A percentile compares a stretch with the other conserved stretches of the same genome.
Evolutionary conservation across 495 filamentous ascomycete genomes (phyloP).

Genomic region (Letharia lupina): DNA sequence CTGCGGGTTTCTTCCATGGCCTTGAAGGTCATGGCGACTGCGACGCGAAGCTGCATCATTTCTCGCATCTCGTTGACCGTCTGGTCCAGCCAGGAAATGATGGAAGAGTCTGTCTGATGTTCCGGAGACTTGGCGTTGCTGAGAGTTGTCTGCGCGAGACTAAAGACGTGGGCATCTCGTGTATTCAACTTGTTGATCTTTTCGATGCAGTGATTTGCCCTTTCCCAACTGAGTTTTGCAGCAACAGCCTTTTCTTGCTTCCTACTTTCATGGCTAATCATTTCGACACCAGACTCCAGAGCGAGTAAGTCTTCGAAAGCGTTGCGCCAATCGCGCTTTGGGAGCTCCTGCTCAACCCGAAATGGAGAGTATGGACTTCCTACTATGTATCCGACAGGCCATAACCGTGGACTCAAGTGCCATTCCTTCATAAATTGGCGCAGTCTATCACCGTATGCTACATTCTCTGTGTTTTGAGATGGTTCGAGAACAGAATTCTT

Average conservation of each 20-base stretch:
- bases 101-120: not conserved
- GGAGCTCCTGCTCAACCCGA: conserved; percentile 3
- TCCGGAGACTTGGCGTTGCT: not conserved
- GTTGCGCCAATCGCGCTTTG: conserved; percentile 12
- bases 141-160: not conserved
- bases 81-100: not conserved
- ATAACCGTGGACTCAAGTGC: conserved; percentile 7
- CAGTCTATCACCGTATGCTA: not conserved
- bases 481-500: conserved; percentile 7
- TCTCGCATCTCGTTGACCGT: not conserved
- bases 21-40: not conserved
- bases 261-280: conserved; percentile 11
- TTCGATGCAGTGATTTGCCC: not conserved
- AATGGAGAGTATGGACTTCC: conserved; percentile 17
- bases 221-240: not conserved
- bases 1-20: not conserved
- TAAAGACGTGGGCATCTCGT: not conserved
- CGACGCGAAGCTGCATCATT: not conserved
- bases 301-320: conserved; percentile 22
- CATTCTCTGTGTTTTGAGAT: not conserved
- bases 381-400: conserved; percentile 14
- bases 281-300: conserved; percentile 10
- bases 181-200: not conserved
- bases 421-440: not conserved
- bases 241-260: conserved; percentile 8